Evolutionary conservation across 768 basidiomycete genomes (phyloP), one percentile per base, ranked within the genome.

Genomic region (Boletellus sp.): DNA sequence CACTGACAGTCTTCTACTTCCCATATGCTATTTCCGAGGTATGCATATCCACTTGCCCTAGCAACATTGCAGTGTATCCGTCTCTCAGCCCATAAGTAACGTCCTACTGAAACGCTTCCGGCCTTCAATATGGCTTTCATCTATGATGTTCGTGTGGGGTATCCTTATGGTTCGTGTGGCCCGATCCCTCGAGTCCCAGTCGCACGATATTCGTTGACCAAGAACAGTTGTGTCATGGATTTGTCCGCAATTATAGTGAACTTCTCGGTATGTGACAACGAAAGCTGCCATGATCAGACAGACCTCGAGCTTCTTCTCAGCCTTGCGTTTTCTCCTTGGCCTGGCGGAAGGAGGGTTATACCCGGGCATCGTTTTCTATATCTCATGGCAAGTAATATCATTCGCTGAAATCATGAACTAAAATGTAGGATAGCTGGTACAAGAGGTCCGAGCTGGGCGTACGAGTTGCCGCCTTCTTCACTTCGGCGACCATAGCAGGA

Each of bases 401-500:
- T 9, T 38, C 17, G 28, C 28, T 36, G 5, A 6, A 6, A 22
- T 32, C 26, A 9, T 38, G 15, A 17, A 20, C 42, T 52, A 31
- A 48, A 11, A 8, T 28, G 19, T 23, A 20, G 15, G 35, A 13
- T 45, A 86, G 84, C 57, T 92, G 90, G 87, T 92, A 92, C 66
- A 84, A 81, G 60, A 81, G 86, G 23, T 76, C 80, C 11, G 90
- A 93, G 59, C 76, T 87, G 57, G 87, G 85, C 15, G 73, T 78
- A 28, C 81, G 87, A 31, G 71, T 86, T 20, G 85, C 88, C 0
- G 51, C 84, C 15, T 93, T 93, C 71, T 90, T 90, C 68, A 82
- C 84, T 3, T 85, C 87, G 24, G 87, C 88, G 2, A 90, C 89
- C 0, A 74, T 86, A 24, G 81, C 88, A 5, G 90, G 89, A 20